Percentiles rank a stretch among this genome's conserved stretches.
phyloP scores from a whole-genome alignment of 257 asterid species.

The Solanum ossicruentum region DNA sequence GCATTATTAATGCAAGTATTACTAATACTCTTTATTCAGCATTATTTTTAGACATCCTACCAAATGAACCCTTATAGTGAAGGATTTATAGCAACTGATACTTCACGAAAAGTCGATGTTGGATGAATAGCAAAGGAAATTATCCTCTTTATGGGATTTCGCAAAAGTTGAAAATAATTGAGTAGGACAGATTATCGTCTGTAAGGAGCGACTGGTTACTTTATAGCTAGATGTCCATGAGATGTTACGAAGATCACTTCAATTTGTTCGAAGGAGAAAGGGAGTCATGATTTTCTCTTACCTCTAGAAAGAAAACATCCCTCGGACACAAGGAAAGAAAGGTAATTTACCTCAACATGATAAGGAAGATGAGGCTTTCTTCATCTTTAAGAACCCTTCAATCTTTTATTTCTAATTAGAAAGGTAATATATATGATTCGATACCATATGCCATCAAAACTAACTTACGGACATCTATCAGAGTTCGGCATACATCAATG shows the following conservation, averaged over 20 bases:
- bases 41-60: no score
- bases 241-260: background rate
- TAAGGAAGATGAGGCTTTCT: background rate
- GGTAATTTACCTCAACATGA: background rate
- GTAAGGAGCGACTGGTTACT: background rate
- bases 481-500: background rate
- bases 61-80: background rate
- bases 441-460: background rate
- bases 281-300: background rate
- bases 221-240: background rate
- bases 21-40: no score
- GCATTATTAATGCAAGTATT: no score
- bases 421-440: background rate
- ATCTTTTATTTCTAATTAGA: background rate
- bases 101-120: background rate
- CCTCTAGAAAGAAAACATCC: background rate
- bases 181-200: background rate
- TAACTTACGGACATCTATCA: background rate
- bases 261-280: background rate
- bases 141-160: background rate
- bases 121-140: background rate
- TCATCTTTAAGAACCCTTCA: background rate
- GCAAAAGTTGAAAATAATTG: background rate
- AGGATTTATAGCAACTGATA: background rate
- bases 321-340: background rate